Conservation (phyloP, 148 eudicot genomes). For the Suaeda aralocaspica region DNA sequence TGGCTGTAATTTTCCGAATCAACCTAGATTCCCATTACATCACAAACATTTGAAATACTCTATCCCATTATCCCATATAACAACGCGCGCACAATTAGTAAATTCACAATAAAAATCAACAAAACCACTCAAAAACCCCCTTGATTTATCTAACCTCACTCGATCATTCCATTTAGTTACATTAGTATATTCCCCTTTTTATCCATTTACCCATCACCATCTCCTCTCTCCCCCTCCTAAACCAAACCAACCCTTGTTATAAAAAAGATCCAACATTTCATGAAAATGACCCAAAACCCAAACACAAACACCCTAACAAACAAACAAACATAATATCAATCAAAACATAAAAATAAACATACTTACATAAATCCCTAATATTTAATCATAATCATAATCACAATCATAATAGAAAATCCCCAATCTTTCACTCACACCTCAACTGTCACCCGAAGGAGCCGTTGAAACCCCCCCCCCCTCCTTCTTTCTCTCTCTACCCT, state of each 20-base stretch:
- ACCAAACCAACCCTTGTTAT: neutral
- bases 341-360: too few species aligned
- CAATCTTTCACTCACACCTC: slow-evolving; percentile 1
- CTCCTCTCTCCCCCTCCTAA: neutral
- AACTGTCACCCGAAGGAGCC: slow-evolving; percentile 29
- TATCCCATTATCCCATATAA: too few species aligned
- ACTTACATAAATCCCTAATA: too few species aligned
- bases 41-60: too few species aligned
- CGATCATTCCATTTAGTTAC: neutral
- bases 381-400: too few species aligned
- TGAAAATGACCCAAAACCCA: slow-evolving; percentile 7
- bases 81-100: too few species aligned
- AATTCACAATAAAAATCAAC: too few species aligned
- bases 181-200: neutral
- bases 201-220: neutral
- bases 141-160: neutral
- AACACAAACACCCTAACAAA: too few species aligned
- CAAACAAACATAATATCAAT: too few species aligned
- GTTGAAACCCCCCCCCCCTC: slow-evolving; percentile 20
- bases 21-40: too few species aligned
- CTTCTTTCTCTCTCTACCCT: neutral
- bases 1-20: too few species aligned
- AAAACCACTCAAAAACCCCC: neutral
- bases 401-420: too few species aligned
- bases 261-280: neutral